Base-by-base conservation (phyloP, 2,329 filamentous ascomycete genomes). In the Colletotrichum eremochloae region DNA sequence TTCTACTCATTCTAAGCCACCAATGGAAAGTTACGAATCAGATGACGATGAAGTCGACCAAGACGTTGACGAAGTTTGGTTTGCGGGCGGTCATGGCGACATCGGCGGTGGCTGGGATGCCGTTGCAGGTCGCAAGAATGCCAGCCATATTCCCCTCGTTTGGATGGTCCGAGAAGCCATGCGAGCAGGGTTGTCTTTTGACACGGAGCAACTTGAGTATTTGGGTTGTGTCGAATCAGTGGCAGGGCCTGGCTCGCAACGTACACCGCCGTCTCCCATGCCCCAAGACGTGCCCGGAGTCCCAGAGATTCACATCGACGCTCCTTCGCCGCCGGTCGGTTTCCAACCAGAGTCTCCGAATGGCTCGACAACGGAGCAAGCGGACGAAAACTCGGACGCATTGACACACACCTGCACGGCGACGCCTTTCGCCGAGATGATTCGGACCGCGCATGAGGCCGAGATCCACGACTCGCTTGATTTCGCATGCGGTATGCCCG, bases 11-110 rank as follows among this genome's bases (percentile, higher is more conserved):
- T 74, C 73, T 12, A 74, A 68, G 0, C 76, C 57, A 3, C 74
- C 74, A 12, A 61, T 77, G 0, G 78, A 76, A 24, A 82, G 84
- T 0, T 82, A 85, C 7, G 83, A 84, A 9, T 84, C 83, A 0
- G 83, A 86, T 11, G 84, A 87, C 29, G 62, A 72, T 31, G 84
- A 85, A 2, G 82, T 80, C 0, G 84, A 86, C 1, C 93, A 95
- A 77, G 92, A 96, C 75, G 92, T 96, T 60, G 88, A 93, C 71
- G 94, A 96, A 77, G 88, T 96, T 0, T 94, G 92, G 92, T 96
- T 96, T 76, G 86, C 93, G 0, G 94, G 94, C 11, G 91, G 91
- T 14, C 94, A 97, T 74, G 93, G 90, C 1, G 93, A 96, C 74
- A 90, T 95, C 40, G 93, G 93, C 1, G 93, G 93, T 12, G 93